A percentile compares a stretch with the other conserved stretches of the same genome.
Conservation (phyloP, 208 protist genomes). For the Acanthamoeba lenticulata region DNA sequence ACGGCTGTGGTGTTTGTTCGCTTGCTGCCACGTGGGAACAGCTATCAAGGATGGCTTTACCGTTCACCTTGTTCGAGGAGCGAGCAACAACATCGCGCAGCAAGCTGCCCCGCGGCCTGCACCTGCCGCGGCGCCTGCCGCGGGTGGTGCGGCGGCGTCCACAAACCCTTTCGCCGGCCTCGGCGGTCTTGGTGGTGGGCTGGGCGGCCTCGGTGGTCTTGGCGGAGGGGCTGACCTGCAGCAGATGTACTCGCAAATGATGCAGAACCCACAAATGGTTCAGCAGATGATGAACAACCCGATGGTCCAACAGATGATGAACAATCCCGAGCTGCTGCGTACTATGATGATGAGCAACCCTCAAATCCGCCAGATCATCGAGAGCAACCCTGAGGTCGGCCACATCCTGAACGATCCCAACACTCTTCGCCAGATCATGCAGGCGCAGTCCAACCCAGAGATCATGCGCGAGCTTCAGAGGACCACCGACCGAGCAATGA, state of each 20-base stretch:
- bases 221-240: conserved; percentile 67
- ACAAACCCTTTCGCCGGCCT: not conserved
- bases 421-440: conserved; percentile 84
- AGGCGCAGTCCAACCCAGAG: conserved; percentile 88
- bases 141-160: too few relatives aligned
- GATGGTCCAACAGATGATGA: conserved; percentile 82
- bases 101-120: not conserved
- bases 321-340: conserved; percentile 81
- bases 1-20: not conserved
- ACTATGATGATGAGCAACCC: conserved; percentile 86
- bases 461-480: conserved; percentile 90
- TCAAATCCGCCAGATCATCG: conserved; percentile 85
- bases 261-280: conserved; percentile 87
- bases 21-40: conserved; percentile 7
- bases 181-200: conserved; percentile 63
- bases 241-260: conserved; percentile 82
- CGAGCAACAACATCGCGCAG: conserved; percentile 46
- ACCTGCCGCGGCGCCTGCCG: not conserved
- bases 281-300: conserved; percentile 84
- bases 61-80: conserved; percentile 82
- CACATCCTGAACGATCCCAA: conserved; percentile 84
- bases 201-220: conserved; percentile 69
- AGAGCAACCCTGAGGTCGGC: conserved; percentile 89
- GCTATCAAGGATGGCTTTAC: conserved; percentile 86
- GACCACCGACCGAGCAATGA: conserved; percentile 86